phyloP scores from a whole-genome alignment of 257 asterid genomes.

The Catharanthus roseus region DNA sequence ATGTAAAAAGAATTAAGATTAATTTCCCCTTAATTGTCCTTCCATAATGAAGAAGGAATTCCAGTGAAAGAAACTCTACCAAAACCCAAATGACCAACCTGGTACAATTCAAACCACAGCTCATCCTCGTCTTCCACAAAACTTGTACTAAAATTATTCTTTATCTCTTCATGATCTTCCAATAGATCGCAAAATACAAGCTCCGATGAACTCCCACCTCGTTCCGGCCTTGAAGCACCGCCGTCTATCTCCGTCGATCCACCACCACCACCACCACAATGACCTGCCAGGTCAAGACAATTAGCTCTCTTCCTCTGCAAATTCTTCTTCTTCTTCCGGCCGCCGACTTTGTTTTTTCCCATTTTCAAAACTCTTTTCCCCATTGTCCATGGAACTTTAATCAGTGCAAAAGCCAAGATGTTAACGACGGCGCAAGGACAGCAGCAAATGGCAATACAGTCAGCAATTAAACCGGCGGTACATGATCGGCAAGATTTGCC shows the following conservation, averaged over 20 bases:
- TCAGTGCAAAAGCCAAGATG: constrained; percentile 54
- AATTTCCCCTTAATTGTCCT: constrained; percentile 29
- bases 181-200: constrained; percentile 18
- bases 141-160: constrained; percentile 35
- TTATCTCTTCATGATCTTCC: constrained; percentile 33
- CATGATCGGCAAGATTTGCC: constrained; percentile 79
- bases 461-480: constrained; percentile 83
- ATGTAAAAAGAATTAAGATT: neutral
- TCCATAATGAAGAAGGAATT: constrained; percentile 30
- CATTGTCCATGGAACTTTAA: constrained; percentile 79
- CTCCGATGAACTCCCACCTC: constrained; percentile 21
- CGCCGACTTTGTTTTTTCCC: constrained; percentile 27
- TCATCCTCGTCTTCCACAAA: constrained; percentile 42
- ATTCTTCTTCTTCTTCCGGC: constrained; percentile 18
- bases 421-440: constrained; percentile 89
- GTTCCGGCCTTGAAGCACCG: constrained; percentile 26
- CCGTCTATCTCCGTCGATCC: constrained; percentile 23
- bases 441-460: constrained; percentile 92
- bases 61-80: constrained; percentile 92
- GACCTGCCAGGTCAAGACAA: constrained; percentile 4
- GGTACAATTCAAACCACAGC: constrained; percentile 57
- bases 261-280: neutral
- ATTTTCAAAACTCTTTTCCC: constrained; percentile 48
- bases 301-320: constrained; percentile 21
- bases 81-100: constrained; percentile 73